phyloP scores from a whole-genome alignment of 768 basidiomycete species.

The Pholiota conissans region DNA sequence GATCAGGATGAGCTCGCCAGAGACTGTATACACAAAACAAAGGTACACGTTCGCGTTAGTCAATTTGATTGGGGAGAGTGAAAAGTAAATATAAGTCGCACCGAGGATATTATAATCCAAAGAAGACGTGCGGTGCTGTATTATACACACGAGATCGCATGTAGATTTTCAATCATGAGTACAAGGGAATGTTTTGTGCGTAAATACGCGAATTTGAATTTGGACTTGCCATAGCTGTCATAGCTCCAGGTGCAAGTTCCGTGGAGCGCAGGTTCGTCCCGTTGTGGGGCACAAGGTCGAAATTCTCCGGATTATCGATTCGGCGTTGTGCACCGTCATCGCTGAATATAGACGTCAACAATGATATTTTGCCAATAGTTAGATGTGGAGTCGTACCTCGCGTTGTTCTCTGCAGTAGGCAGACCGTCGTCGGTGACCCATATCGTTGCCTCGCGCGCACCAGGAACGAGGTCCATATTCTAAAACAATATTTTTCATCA shows the following conservation, averaged over 20 bases:
- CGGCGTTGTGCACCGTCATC: conserved; percentile 49
- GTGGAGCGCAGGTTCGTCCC: conserved; percentile 54
- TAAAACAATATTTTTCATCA: conserved; percentile 7
- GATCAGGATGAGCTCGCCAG: conserved; percentile 54
- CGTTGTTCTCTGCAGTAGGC: conserved; percentile 36
- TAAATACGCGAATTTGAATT: neutral
- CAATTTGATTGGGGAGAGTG: neutral
- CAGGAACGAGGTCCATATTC: conserved; percentile 35
- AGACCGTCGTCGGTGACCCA: conserved; percentile 51
- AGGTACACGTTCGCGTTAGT: neutral
- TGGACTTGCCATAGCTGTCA: conserved; percentile 46
- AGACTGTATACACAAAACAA: conserved; percentile 32
- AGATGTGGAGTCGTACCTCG: neutral
- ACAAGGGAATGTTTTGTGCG: neutral
- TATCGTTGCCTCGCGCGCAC: conserved; percentile 35
- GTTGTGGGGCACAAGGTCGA: conserved; percentile 41
- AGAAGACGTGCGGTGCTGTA: conserved; percentile 55
- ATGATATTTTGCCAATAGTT: no score
- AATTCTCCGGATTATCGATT: conserved; percentile 36
- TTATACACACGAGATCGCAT: neutral
- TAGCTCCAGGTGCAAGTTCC: conserved; percentile 52
- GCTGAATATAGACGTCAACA: no score
- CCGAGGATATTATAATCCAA: conserved; percentile 63
- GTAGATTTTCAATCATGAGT: neutral
- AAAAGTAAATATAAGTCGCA: conserved; percentile 13